These are phyloP conservation scores for Macadamia integrifolia DNA, from an alignment of 164 flowering plant genomes.

Conservation along the genomic window DNA sequence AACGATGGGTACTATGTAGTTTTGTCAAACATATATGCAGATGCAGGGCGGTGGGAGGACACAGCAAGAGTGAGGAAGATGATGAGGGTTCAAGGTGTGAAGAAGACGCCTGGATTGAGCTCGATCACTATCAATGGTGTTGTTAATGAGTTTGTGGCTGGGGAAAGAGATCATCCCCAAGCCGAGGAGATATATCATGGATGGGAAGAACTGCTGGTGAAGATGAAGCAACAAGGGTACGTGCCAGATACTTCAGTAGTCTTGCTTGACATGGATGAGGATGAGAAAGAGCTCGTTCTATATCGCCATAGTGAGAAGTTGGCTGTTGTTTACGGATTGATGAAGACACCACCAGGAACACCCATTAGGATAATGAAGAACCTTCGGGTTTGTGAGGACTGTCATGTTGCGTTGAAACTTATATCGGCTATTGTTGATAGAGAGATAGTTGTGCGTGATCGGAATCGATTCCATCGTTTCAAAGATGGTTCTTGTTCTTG, in stretches of 20 bases:
- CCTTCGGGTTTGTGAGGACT: conserved; percentile 61
- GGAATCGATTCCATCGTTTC: conserved; percentile 61
- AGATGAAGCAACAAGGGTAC: conserved; percentile 48
- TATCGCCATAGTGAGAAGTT: conserved; percentile 66
- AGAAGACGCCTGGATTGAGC: conserved; percentile 63
- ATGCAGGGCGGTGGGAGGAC: conserved; percentile 54
- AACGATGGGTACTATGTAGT: conserved; percentile 63
- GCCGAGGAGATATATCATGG: conserved; percentile 33
- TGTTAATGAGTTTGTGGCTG: conserved; percentile 57
- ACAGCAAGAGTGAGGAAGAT: conserved; percentile 45
- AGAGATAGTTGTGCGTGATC: conserved; percentile 55
- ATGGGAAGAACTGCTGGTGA: conserved; percentile 40
- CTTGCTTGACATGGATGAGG: conserved; percentile 49
- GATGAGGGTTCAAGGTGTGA: conserved; percentile 49
- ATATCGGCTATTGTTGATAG: conserved; percentile 35
- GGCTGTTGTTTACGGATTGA: conserved; percentile 51
- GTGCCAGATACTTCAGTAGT: conserved; percentile 51
- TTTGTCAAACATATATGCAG: conserved; percentile 56
- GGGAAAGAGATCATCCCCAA: conserved; percentile 48
- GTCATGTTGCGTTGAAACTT: conserved; percentile 52
- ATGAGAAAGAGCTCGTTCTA: conserved; percentile 40
- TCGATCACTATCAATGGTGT: conserved; percentile 42
- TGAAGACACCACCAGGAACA: conserved; percentile 35
- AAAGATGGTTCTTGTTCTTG: conserved; percentile 54
- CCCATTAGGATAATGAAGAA: conserved; percentile 65